A percentile compares a stretch with the other conserved stretches of the same genome.
These are phyloP conservation scores for Starmerella bombicola DNA, from an alignment of 805 yeast species.

Conservation along the genomic window DNA sequence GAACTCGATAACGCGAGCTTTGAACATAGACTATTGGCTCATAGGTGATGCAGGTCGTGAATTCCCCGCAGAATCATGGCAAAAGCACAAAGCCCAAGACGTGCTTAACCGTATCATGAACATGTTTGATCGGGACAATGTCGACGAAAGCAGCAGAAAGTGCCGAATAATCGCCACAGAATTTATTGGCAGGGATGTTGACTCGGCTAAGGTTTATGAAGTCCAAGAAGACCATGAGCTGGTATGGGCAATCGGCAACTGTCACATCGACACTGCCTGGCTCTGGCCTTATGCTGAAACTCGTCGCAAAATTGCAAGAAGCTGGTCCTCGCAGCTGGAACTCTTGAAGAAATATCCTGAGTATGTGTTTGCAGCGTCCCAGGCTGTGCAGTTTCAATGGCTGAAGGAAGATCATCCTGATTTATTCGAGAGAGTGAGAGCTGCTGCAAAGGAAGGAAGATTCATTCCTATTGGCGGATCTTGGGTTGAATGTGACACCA, in stretches of 20 bases:
- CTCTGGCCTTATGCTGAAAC: slow-evolving; percentile 99
- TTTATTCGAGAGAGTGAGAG: slow-evolving; percentile 47
- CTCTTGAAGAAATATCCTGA: slow-evolving; percentile 82
- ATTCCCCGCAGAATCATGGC: slow-evolving; percentile 60
- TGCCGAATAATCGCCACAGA: slow-evolving; percentile 56
- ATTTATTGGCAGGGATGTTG: slow-evolving; percentile 56
- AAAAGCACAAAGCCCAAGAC: slow-evolving; percentile 68
- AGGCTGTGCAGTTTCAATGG: slow-evolving; percentile 95
- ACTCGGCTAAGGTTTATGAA: slow-evolving; percentile 48
- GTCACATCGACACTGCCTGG: slow-evolving; percentile 98
- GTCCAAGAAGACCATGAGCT: slow-evolving; percentile 23
- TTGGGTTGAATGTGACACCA: slow-evolving; percentile 97
- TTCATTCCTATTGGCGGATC: slow-evolving; percentile 92
- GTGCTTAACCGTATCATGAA: slow-evolving; percentile 76
- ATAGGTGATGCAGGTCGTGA: slow-evolving; percentile 87
- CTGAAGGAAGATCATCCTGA: slow-evolving; percentile 75
- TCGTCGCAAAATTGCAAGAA: slow-evolving; percentile 78
- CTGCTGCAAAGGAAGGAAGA: slow-evolving; percentile 53
- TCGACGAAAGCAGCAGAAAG: slow-evolving; percentile 38
- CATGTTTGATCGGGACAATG: slow-evolving; percentile 58
- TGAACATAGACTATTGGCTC: slow-evolving; percentile 74
- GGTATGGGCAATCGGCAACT: slow-evolving; percentile 82
- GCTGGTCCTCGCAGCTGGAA: slow-evolving; percentile 88
- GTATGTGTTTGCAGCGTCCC: slow-evolving; percentile 87
- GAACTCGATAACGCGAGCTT: slow-evolving; percentile 63